Evolutionary conservation across 2,329 filamentous ascomycete species (phyloP), one percentile per base, ranked within the genome.

Genomic region (Colletotrichum incanum): DNA sequence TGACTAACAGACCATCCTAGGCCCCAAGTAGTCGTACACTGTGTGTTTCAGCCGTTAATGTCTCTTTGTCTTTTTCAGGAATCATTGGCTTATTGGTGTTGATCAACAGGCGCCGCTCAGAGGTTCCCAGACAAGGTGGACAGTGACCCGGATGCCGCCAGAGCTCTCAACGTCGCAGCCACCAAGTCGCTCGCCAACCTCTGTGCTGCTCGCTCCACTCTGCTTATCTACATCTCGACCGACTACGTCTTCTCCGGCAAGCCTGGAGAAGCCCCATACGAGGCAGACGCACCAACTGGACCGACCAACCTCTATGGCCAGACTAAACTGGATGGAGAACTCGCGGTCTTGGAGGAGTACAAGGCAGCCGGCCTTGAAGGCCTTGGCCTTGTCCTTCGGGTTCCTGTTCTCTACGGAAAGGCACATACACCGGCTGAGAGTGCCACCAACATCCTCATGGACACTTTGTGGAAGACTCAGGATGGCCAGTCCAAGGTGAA

Each of bases 71-170:
- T 28, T 14, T 20, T 47, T 20, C 43, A 20, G 2, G n/a, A 26
- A 41, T 12, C 28, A 41, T 50, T 55, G 37, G 56, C 54, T 65
- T 11, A 49, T 43, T 16, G 31, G 20, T 61, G 16, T 31, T 28
- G 18, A 62, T 47, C 20, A 49, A 47, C 74, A 95, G 93, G 93
- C 79, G 95, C 95, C 50, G 95, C 95, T 56, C 95, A 97, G 81
- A 91, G 94, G 73, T 97, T 93, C 78, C 95, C 95, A 2, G 95
- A 98, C 82, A 93, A 93, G 79, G 96, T 95, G 78, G 93, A 95
- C 77, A 88, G 90, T 75, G 90, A 98, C 80, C 95, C 94, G 3
- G 89, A 92, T 71, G 93, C 90, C 65, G 94, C 94, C 3, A 89
- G 88, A 72, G 88, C 87, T 23, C 86, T 97, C 77, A 97, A 97